Evolutionary conservation across 768 basidiomycete genomes (phyloP).

Genomic region (Rossbeevera mucosa): DNA sequence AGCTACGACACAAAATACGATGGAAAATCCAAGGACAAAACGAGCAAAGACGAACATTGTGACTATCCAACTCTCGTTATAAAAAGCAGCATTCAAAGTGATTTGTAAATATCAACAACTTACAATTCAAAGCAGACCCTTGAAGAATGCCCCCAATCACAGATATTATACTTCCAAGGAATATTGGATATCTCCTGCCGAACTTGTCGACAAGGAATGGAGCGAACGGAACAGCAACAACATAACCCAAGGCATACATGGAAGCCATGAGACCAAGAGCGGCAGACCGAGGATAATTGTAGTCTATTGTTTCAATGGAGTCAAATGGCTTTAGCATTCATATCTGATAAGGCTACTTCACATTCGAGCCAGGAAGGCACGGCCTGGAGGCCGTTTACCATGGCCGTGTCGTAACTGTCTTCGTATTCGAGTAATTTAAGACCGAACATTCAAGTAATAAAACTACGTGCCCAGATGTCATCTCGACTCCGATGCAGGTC

Average conservation of each 20-base stretch:
- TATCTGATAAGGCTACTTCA: not conserved
- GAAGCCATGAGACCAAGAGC: not conserved
- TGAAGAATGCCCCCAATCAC: not conserved
- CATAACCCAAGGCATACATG: not conserved
- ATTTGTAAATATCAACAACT: not conserved
- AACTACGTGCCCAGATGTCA: not conserved
- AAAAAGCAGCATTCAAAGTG: not conserved
- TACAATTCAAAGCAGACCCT: not conserved
- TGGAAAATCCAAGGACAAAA: not conserved
- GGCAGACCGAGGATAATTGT: not conserved
- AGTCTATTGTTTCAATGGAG: not conserved
- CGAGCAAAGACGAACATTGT: not conserved
- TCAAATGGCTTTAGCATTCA: not conserved
- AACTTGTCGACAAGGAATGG: not conserved
- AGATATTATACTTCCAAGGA: not conserved
- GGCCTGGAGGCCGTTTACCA: not conserved
- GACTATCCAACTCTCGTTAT: not conserved
- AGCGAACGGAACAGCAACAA: not conserved
- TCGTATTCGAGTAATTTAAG: slow-evolving; percentile 17
- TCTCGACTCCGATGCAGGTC: not conserved
- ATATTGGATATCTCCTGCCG: not conserved
- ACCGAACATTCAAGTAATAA: not conserved
- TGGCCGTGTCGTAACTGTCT: not conserved
- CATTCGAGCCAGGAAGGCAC: not conserved
- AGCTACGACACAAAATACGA: not conserved